Conservation (phyloP, 345 rosid genomes). For the Bruguiera parviflora region DNA sequence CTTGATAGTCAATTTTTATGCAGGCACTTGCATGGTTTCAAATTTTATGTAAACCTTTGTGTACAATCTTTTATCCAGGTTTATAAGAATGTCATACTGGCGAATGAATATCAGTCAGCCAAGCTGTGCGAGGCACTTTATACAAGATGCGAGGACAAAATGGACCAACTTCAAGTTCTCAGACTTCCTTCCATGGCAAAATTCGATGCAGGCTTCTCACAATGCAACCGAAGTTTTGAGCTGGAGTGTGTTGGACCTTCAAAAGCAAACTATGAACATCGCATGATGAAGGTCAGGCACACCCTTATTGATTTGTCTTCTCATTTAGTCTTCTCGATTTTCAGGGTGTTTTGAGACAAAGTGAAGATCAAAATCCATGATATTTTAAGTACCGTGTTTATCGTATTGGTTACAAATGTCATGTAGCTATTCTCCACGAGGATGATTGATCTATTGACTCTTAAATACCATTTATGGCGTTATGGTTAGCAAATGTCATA, state of each 20-base stretch:
- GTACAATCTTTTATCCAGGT: conserved; percentile 45
- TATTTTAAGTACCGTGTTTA: too few relatives aligned
- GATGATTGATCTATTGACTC: not conserved
- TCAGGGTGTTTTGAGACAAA: not conserved
- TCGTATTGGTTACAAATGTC: too few relatives aligned
- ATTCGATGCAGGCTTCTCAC: conserved; percentile 86
- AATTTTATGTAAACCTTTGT: conserved; percentile 3
- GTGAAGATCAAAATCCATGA: not conserved
- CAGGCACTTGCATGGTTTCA: not conserved
- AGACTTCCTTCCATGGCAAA: conserved; percentile 99
- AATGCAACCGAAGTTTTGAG: conserved; percentile 89
- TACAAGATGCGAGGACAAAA: conserved; percentile 82
- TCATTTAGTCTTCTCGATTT: not conserved
- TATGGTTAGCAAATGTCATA: too few relatives aligned
- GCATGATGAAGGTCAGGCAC: conserved; percentile 74
- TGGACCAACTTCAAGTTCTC: conserved; percentile 98
- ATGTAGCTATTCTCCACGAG: not conserved
- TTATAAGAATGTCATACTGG: conserved; percentile 56
- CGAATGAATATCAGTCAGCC: conserved; percentile 79
- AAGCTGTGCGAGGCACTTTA: conserved; percentile 81
- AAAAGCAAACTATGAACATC: conserved; percentile 68
- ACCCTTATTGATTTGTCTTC: not conserved
- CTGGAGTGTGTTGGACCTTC: conserved; percentile 88
- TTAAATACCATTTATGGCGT: too few relatives aligned
- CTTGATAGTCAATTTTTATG: too few relatives aligned